Percentiles rank a stretch among this genome's conserved stretches.
These are phyloP conservation scores for Yarrowia yakushimensis DNA, from an alignment of 805 yeast genomes.

Conservation along the genomic window DNA sequence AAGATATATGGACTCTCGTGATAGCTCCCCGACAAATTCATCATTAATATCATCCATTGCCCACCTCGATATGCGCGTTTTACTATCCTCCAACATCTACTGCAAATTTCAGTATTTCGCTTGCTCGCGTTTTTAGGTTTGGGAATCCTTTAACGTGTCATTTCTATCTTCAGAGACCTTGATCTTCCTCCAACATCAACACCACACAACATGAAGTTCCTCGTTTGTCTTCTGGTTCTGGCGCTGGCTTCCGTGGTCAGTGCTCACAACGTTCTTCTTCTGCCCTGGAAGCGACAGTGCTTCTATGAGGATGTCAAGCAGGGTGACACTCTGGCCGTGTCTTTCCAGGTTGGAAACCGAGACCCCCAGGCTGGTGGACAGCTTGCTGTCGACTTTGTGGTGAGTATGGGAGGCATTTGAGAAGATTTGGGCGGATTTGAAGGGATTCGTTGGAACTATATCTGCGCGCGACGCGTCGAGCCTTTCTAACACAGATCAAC, in stretches of 20 bases:
- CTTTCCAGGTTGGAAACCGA: conserved; percentile 92
- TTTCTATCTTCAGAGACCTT: background rate
- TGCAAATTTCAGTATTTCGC: background rate
- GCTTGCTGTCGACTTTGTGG: conserved; percentile 57
- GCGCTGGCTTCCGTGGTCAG: conserved; percentile 29
- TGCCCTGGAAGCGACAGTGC: conserved; percentile 82
- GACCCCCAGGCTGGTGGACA: conserved; percentile 44
- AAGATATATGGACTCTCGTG: no score
- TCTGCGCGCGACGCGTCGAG: background rate
- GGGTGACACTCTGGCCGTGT: conserved; percentile 81
- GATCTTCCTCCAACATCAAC: conserved; percentile 3
- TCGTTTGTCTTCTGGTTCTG: conserved; percentile 21
- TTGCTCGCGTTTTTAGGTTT: conserved; percentile 19
- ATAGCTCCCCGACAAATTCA: no score
- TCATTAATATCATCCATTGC: no score
- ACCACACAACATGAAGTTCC: conserved; percentile 20
- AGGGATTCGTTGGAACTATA: background rate
- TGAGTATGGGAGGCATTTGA: background rate
- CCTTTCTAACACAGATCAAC: conserved; percentile 33
- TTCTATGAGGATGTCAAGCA: conserved; percentile 77
- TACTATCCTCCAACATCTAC: background rate
- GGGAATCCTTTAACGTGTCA: conserved; percentile 22
- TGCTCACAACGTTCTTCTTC: conserved; percentile 80
- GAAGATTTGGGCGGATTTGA: background rate
- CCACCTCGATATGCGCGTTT: no score